A percentile compares a stretch with the other conserved stretches of the same genome.
Conservation (phyloP, 1,284 basidiomycete species). For the Taiwanofungus camphoratus region DNA sequence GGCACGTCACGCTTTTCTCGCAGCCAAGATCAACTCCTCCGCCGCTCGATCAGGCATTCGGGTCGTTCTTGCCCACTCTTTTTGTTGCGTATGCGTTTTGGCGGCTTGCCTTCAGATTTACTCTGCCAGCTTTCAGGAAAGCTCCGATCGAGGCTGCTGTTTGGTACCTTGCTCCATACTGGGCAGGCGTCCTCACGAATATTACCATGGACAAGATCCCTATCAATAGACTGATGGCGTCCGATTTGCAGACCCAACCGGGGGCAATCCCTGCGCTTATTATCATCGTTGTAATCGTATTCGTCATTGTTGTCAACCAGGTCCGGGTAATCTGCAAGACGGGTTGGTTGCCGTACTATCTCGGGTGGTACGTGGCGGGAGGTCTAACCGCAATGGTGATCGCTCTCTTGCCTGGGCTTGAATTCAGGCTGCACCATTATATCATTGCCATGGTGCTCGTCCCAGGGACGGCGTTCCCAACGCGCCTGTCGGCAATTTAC, state of each 20-base stretch:
- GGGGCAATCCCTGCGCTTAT: slow-evolving; percentile 72
- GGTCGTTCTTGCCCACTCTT: slow-evolving; percentile 71
- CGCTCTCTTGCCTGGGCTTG: slow-evolving; percentile 62
- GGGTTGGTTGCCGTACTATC: slow-evolving; percentile 74
- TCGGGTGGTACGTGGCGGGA: slow-evolving; percentile 64
- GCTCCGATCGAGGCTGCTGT: slow-evolving; percentile 70
- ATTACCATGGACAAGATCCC: slow-evolving; percentile 66
- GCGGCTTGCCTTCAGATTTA: slow-evolving; percentile 71
- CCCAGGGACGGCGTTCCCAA: slow-evolving; percentile 78
- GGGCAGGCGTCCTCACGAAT: slow-evolving; percentile 72
- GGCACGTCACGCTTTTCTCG: slow-evolving; percentile 81
- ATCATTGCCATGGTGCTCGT: slow-evolving; percentile 72
- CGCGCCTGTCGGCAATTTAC: slow-evolving; percentile 70
- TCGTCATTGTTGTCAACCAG: slow-evolving; percentile 66
- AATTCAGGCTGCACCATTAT: slow-evolving; percentile 71
- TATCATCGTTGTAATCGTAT: slow-evolving; percentile 62
- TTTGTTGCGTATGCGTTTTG: slow-evolving; percentile 82
- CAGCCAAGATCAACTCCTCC: slow-evolving; percentile 71
- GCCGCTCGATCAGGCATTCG: slow-evolving; percentile 62
- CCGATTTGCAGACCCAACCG: slow-evolving; percentile 63
- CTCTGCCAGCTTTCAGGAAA: slow-evolving; percentile 63
- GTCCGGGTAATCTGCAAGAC: slow-evolving; percentile 79
- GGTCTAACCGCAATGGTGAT: slow-evolving; percentile 64
- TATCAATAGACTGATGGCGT: slow-evolving; percentile 63
- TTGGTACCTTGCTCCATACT: slow-evolving; percentile 75